Percentiles rank a stretch among this genome's conserved stretches.
phyloP scores from a whole-genome alignment of 495 filamentous ascomycete genomes.

The Neurospora sp. region DNA sequence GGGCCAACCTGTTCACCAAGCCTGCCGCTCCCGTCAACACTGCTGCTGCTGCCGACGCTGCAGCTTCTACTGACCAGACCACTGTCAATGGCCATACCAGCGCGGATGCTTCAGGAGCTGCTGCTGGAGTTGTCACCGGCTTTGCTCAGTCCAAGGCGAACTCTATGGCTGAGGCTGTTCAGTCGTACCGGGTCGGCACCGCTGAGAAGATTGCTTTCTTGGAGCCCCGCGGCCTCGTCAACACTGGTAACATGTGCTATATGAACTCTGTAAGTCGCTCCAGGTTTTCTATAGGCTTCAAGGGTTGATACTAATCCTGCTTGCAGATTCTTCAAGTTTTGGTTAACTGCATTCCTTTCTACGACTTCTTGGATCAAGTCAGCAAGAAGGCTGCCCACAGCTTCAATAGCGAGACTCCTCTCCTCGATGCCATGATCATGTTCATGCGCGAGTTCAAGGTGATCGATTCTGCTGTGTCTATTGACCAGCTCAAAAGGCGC shows the following conservation, averaged over 20 bases:
- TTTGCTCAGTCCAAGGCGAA: conserved; percentile 47
- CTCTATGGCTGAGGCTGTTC: conserved; percentile 63
- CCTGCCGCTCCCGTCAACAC: conserved; percentile 28
- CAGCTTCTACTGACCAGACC: conserved; percentile 15
- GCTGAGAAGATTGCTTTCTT: conserved; percentile 68
- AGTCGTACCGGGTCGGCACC: conserved; percentile 49
- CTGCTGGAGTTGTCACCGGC: conserved; percentile 15
- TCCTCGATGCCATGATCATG: conserved; percentile 93
- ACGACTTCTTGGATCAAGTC: conserved; percentile 82
- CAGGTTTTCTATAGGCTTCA: not conserved
- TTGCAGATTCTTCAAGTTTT: conserved; percentile 81
- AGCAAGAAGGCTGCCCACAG: conserved; percentile 74
- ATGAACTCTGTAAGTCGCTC: conserved; percentile 85
- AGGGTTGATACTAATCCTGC: not conserved
- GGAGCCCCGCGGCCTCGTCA: conserved; percentile 89
- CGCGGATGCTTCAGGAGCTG: conserved; percentile 6
- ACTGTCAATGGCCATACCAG: conserved; percentile 9
- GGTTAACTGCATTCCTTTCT: conserved; percentile 87
- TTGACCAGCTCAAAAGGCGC: conserved; percentile 60
- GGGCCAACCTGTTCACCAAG: conserved; percentile 63
- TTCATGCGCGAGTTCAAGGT: conserved; percentile 90
- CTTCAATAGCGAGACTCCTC: conserved; percentile 88
- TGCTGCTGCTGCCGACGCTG: conserved; percentile 14
- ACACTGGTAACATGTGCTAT: conserved; percentile 99
- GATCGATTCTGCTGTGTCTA: conserved; percentile 66